These are phyloP conservation scores for Alternaria angustiovoidea DNA, from an alignment of 2,329 filamentous ascomycete genomes.

Conservation along the genomic window DNA sequence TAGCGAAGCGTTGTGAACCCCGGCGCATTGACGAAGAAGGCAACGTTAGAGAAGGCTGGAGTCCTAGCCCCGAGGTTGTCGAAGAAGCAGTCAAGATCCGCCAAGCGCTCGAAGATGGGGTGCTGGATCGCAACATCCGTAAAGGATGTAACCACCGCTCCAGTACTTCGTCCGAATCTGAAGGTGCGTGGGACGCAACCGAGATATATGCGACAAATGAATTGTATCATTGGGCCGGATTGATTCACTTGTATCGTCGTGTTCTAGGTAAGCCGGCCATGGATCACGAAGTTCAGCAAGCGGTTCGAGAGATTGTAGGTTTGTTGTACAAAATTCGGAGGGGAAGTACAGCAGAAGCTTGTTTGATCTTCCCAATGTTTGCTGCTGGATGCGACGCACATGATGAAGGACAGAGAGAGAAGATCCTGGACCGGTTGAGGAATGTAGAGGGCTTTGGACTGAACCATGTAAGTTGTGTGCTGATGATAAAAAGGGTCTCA, in stretches of 20 bases:
- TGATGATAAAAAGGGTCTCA: neutral
- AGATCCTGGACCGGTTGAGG: slow-evolving; percentile 71
- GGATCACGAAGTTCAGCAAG: slow-evolving; percentile 68
- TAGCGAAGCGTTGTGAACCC: slow-evolving; percentile 73
- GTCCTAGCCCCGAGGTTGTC: slow-evolving; percentile 63
- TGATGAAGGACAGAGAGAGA: slow-evolving; percentile 62
- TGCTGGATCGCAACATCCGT: slow-evolving; percentile 46
- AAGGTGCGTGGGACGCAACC: slow-evolving; percentile 63
- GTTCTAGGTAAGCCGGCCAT: slow-evolving; percentile 69
- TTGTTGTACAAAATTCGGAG: slow-evolving; percentile 69
- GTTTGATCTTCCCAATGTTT: slow-evolving; percentile 81
- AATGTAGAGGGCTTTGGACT: slow-evolving; percentile 77
- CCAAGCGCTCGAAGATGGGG: slow-evolving; percentile 66
- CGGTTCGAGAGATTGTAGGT: slow-evolving; percentile 69
- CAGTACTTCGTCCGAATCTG: slow-evolving; percentile 45
- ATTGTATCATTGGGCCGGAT: slow-evolving; percentile 79
- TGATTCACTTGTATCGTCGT: slow-evolving; percentile 78
- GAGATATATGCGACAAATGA: slow-evolving; percentile 78
- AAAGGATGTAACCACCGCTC: slow-evolving; percentile 55
- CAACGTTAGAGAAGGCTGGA: slow-evolving; percentile 64
- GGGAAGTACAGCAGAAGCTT: slow-evolving; percentile 76
- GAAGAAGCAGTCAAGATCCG: slow-evolving; percentile 68
- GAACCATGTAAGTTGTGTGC: slow-evolving; percentile 67
- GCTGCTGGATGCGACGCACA: slow-evolving; percentile 79
- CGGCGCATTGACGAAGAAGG: slow-evolving; percentile 66